A percentile compares a stretch with the other conserved stretches of the same genome.
Conservation (phyloP, 441 rosid species). For the Capsella rubella region DNA sequence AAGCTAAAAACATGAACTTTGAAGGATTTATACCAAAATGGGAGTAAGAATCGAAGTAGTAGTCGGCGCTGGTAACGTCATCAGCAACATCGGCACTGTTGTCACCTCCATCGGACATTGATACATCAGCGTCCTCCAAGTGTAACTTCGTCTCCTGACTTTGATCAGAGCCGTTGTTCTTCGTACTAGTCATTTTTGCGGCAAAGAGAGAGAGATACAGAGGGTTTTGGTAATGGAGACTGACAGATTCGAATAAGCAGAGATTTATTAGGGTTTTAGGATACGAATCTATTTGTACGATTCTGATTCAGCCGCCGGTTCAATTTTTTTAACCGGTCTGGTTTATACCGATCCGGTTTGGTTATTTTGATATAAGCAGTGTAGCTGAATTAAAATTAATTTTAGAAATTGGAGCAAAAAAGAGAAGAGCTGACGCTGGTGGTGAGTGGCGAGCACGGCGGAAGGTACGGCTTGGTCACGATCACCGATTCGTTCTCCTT, state of each 20-base stretch:
- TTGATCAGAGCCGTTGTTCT: constrained; percentile 42
- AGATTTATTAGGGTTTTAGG: constrained; percentile 53
- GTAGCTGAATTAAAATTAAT: neutral
- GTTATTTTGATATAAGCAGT: constrained; percentile 7
- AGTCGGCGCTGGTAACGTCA: constrained; percentile 85
- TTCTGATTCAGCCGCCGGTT: constrained; percentile 15
- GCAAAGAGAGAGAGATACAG: constrained; percentile 5
- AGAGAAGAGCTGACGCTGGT: neutral
- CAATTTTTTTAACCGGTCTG: constrained; percentile 2
- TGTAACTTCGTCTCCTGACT: constrained; percentile 47
- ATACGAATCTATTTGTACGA: neutral
- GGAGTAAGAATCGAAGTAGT: constrained; percentile 93
- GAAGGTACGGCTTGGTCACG: constrained; percentile 20
- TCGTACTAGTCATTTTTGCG: constrained; percentile 59
- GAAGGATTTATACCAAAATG: constrained; percentile 66
- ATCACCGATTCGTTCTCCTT: neutral
- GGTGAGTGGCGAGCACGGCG: constrained; percentile 27
- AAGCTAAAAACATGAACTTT: neutral
- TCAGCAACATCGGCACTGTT: constrained; percentile 52
- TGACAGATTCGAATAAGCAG: neutral
- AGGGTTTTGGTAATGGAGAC: constrained; percentile 33
- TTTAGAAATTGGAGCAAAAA: neutral
- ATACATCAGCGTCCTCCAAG: constrained; percentile 59
- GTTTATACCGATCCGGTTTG: constrained; percentile 11
- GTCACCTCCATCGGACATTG: constrained; percentile 64